phyloP scores from a whole-genome alignment of 768 basidiomycete species.

The Guyanaporus albipodus region DNA sequence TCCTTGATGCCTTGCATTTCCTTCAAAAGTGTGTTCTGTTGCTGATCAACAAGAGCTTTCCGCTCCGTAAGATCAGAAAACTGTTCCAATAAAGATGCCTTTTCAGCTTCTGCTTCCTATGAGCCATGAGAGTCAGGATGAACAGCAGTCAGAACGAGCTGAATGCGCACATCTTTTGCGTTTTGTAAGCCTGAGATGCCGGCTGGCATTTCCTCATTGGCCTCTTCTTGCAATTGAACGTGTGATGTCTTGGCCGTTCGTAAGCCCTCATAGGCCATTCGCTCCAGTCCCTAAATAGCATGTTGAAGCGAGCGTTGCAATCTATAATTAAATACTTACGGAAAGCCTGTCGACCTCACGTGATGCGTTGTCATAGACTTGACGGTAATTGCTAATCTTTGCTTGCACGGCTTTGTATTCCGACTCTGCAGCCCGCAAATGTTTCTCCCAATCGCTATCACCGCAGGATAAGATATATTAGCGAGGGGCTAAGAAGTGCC shows the following conservation, averaged over 20 bases:
- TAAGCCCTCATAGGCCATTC: constrained; percentile 19
- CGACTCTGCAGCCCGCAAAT: constrained; percentile 37
- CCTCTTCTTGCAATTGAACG: constrained; percentile 49
- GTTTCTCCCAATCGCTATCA: constrained; percentile 45
- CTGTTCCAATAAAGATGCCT: constrained; percentile 44
- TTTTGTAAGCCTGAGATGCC: constrained; percentile 54
- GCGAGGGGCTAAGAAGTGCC: neutral
- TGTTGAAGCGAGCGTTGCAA: neutral
- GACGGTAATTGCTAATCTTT: constrained; percentile 27
- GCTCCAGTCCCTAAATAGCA: constrained; percentile 18
- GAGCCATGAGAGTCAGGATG: constrained; percentile 1
- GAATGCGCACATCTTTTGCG: constrained; percentile 46
- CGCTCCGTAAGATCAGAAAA: constrained; percentile 42
- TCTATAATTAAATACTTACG: constrained; percentile 25
- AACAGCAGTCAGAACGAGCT: neutral
- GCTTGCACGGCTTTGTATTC: constrained; percentile 32
- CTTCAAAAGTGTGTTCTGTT: constrained; percentile 40
- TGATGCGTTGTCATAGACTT: constrained; percentile 29
- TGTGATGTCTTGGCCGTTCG: constrained; percentile 36
- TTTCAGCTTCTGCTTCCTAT: constrained; percentile 57
- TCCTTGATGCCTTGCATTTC: constrained; percentile 45
- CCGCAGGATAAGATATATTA: neutral
- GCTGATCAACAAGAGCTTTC: constrained; percentile 45
- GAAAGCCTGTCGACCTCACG: constrained; percentile 31
- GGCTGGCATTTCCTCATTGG: constrained; percentile 66